These are phyloP conservation scores for Myxozyma kluyveri DNA, from an alignment of 805 yeast species.

Conservation along the genomic window DNA sequence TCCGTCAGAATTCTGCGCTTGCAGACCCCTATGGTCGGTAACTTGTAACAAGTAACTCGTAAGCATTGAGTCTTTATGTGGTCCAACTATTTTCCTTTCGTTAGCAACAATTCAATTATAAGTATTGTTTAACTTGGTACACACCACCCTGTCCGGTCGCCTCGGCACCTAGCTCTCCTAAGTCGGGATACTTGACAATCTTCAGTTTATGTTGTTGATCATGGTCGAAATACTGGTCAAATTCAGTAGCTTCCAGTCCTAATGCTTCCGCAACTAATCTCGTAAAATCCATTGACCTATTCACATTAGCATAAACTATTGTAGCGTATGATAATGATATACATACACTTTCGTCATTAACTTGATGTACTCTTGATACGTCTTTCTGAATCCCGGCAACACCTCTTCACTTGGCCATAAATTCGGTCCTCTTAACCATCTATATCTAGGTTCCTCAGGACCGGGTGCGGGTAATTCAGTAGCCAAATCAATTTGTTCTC, in stretches of 20 bases:
- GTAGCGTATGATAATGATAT: not conserved
- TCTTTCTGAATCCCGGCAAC: conserved; percentile 15
- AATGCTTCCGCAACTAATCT: conserved; percentile 55
- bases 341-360: conserved; percentile 20
- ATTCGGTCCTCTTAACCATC: conserved; percentile 26
- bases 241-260: conserved; percentile 46
- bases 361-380: conserved; percentile 18
- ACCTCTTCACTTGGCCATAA: conserved; percentile 25
- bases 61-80: conserved; percentile 54
- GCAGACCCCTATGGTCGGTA: conserved; percentile 43
- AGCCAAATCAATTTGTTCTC: conserved; percentile 58
- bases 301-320: not conserved
- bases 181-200: conserved; percentile 56
- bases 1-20: conserved; percentile 55
- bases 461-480: conserved; percentile 29
- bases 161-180: conserved; percentile 31
- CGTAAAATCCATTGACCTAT: conserved; percentile 16
- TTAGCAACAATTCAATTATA: not conserved
- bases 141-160: conserved; percentile 28
- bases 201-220: conserved; percentile 52
- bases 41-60: conserved; percentile 25
- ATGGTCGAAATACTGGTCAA: conserved; percentile 51
- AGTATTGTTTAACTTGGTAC: not conserved
- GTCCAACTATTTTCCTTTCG: conserved; percentile 44
- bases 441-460: conserved; percentile 23